These are phyloP conservation scores for Rhododendron simsii DNA, from an alignment of 148 eudicot species.

Conservation along the genomic window DNA sequence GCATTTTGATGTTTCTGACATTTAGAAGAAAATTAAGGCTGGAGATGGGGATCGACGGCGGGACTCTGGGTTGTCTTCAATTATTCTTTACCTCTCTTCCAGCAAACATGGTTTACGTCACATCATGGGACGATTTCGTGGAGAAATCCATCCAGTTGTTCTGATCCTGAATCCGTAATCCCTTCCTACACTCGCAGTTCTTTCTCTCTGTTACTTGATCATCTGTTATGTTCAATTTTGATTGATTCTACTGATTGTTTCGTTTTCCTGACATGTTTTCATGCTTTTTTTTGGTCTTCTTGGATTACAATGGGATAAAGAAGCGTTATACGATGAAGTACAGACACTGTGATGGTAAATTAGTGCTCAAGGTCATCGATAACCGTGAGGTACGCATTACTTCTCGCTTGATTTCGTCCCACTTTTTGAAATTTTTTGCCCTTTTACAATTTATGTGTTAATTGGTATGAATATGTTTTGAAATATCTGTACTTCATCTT, in stretches of 20 bases:
- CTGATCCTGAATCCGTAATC: too few relatives aligned
- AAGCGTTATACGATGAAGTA: constrained; percentile 83
- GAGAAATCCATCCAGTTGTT: too few relatives aligned
- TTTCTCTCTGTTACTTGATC: too few relatives aligned
- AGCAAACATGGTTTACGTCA: too few relatives aligned
- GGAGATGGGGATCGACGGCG: too few relatives aligned
- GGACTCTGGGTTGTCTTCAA: too few relatives aligned
- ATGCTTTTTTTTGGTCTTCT: not conserved
- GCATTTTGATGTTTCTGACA: too few relatives aligned
- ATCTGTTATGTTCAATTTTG: not conserved
- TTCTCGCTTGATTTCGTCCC: not conserved
- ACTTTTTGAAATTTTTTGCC: not conserved
- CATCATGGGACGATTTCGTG: too few relatives aligned
- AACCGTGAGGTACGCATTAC: constrained; percentile 58
- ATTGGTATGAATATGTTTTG: not conserved
- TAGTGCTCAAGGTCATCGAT: constrained; percentile 95
- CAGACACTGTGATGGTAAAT: constrained; percentile 82
- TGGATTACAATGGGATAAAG: constrained; percentile 22
- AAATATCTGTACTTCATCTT: not conserved
- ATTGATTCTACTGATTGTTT: not conserved
- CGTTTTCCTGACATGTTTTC: not conserved
- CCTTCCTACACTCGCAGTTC: too few relatives aligned
- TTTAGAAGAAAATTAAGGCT: too few relatives aligned
- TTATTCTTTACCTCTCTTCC: too few relatives aligned
- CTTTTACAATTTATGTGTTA: not conserved